Conservation (phyloP, 345 rosid species). For the Boechera divaricarpa region DNA sequence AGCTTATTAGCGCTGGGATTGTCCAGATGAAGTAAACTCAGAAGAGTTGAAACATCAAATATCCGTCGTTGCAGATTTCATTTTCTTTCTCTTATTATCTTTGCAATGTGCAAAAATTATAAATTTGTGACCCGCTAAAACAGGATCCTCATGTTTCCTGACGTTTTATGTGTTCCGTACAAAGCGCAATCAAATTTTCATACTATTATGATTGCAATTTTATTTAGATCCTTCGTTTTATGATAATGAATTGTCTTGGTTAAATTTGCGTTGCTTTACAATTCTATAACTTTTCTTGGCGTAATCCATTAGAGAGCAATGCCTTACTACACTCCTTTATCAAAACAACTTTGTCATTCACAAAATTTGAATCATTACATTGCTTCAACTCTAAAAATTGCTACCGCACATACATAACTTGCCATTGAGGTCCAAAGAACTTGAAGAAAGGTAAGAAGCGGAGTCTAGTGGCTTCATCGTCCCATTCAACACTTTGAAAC, state of each 20-base stretch:
- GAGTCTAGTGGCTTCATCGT: conserved; percentile 18
- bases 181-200: conserved; percentile 3
- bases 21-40: conserved; percentile 66
- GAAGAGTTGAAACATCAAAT: background rate
- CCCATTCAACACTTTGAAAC: conserved; percentile 20
- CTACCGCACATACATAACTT: conserved; percentile 8
- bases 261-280: background rate
- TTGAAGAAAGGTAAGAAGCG: conserved; percentile 26
- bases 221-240: no score
- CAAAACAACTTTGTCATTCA: background rate
- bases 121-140: background rate
- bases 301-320: background rate
- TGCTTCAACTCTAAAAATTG: background rate
- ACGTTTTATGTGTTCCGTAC: background rate
- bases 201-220: no score
- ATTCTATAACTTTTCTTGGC: background rate
- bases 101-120: conserved; percentile 13
- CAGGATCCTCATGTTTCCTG: background rate
- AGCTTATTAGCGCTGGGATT: conserved; percentile 83
- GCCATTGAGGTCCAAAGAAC: conserved; percentile 18
- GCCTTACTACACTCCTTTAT: background rate
- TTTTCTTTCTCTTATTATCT: background rate
- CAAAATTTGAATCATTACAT: background rate
- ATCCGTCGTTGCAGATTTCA: conserved; percentile 17
- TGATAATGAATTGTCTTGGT: background rate